Evolutionary conservation across 2,329 filamentous ascomycete genomes (phyloP), one percentile per base, ranked within the genome.

Genomic region (Kalaharituber pfeilii): DNA sequence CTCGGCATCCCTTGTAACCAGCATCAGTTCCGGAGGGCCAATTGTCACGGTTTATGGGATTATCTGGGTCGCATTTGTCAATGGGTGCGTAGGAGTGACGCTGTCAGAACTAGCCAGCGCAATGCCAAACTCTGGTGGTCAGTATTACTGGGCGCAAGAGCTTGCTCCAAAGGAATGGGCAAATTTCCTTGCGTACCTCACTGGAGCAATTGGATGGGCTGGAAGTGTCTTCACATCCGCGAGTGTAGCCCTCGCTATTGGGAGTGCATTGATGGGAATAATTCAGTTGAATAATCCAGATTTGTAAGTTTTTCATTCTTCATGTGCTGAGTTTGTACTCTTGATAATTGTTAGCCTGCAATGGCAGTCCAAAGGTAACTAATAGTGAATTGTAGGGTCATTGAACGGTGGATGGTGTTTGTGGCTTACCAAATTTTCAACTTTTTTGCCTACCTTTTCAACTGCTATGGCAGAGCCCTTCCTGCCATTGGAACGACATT

Each of bases 201-300:
- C 71, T 0, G 71, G 71, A 9, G 75, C 71, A 68, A 69, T 76
- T 55, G 72, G 72, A 1, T 77, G 73, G 69, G 71, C 73, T n/a
- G 74, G 73, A 15, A 69, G 70, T 22, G 70, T 77, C 53, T 77
- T 76, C 57, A 75, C 73, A 6, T 72, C 67, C 59, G 73, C 75
- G 18, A 74, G 72, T 64, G 72, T 75, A 18, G 71, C 72, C 2
- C 62, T 76, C 49, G 70, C 70, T 49, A 65, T 75, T 51, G 73
- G 69, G 3, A 69, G 68, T 59, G 73, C 70, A 2, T 59, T 70
- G 36, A 70, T 75, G 44, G 75, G 75, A 24, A 75, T 73, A 62
- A 75, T 70, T 64, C 72, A 75, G 59, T 62, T 77, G 53, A 66
- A 67, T 11, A 72, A 77, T 66, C 73, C 74, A 7, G 69, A 72